Percentiles rank a stretch among this genome's conserved stretches.
phyloP scores from a whole-genome alignment of 345 rosid species.

The Nephelium lappaceum region DNA sequence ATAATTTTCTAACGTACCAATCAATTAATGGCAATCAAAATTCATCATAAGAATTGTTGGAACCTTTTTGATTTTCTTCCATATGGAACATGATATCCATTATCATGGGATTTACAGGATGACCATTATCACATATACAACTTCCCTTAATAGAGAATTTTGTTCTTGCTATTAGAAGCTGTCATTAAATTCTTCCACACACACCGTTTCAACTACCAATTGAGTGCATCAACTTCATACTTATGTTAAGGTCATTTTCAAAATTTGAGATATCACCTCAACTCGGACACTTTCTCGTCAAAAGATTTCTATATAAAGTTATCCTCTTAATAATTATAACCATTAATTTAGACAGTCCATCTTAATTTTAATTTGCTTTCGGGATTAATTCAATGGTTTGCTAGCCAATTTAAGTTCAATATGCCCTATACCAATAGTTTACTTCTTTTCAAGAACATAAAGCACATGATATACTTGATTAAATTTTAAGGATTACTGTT shows the following conservation, averaged over 20 bases:
- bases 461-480: not conserved
- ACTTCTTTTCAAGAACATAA: no score
- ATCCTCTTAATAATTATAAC: conserved; percentile 18
- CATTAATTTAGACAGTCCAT: conserved; percentile 31
- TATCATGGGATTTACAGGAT: no score
- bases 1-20: no score
- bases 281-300: conserved; percentile 21
- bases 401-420: not conserved
- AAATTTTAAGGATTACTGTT: no score
- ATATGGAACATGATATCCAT: no score
- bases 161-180: not conserved
- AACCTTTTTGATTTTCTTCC: no score
- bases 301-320: conserved; percentile 24
- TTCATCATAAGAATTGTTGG: no score
- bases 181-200: not conserved
- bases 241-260: conserved; percentile 23
- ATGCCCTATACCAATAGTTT: not conserved
- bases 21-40: no score
- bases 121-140: no score
- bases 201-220: conserved; percentile 24
- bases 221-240: not conserved
- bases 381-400: not conserved
- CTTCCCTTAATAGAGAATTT: no score
- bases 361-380: conserved; percentile 10
- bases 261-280: conserved; percentile 18